Conservation (phyloP, 2,329 filamentous ascomycete genomes). For the Beauveria sp. region DNA sequence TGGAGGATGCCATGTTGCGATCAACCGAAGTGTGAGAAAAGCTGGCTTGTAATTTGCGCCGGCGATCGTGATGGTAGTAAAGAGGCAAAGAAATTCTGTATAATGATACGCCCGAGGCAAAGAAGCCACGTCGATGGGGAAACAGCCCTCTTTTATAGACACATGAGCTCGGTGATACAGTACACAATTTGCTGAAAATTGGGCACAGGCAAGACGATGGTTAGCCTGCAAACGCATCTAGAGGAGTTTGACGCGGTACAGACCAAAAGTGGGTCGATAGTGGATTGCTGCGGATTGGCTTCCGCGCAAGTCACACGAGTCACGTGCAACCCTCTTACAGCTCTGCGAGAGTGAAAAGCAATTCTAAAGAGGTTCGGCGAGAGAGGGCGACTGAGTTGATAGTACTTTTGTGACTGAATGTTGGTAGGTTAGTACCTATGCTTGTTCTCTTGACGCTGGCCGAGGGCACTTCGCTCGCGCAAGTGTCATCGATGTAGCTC, state of each 20-base stretch:
- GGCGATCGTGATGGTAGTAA: background rate
- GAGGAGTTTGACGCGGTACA: slow-evolving; percentile 13
- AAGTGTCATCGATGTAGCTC: background rate
- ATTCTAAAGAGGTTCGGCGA: background rate
- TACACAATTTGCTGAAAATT: background rate
- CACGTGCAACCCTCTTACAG: slow-evolving; percentile 7
- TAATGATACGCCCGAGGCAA: background rate
- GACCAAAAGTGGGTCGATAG: slow-evolving; percentile 5
- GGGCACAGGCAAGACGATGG: background rate
- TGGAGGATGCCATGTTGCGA: slow-evolving; percentile 28
- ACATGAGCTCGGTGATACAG: slow-evolving; percentile 5
- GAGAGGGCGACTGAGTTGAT: background rate
- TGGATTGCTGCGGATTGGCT: slow-evolving; percentile 1
- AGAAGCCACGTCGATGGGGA: background rate
- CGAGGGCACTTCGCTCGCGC: background rate
- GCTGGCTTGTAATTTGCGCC: background rate
- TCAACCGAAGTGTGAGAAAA: background rate
- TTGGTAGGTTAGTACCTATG: too few species aligned
- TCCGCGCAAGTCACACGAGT: background rate
- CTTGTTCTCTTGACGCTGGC: background rate
- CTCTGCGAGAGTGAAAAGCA: background rate
- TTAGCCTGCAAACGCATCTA: slow-evolving; percentile 2
- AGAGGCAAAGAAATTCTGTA: background rate
- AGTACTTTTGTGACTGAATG: background rate
- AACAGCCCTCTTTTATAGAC: background rate